A percentile compares a stretch with the other conserved stretches of the same genome.
Evolutionary conservation across 2,329 filamentous ascomycete genomes (phyloP).

Genomic region (Phyllosticta citriasiana): DNA sequence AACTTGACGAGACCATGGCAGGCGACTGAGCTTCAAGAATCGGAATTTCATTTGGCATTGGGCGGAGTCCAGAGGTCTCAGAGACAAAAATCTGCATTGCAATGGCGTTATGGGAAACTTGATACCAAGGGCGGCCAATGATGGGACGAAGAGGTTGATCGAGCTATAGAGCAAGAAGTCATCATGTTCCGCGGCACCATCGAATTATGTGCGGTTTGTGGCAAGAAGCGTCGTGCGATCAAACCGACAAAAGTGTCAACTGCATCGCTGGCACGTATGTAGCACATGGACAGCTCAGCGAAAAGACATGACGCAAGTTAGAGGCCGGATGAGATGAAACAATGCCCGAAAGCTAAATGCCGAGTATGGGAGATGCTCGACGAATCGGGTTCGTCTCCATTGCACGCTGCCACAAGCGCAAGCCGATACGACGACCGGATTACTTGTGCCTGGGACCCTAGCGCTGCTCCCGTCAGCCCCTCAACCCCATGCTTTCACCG

Average conservation of each 20-base stretch:
- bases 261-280: neutral
- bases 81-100: slow-evolving; percentile 1
- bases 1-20: slow-evolving; percentile 41
- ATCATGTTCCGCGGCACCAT: neutral
- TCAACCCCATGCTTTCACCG: neutral
- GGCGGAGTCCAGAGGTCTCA: neutral
- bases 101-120: slow-evolving; percentile 4
- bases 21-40: neutral
- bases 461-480: neutral
- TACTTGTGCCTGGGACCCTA: neutral
- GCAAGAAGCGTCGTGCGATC: neutral
- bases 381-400: neutral
- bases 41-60: neutral
- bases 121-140: neutral
- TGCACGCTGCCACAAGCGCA: neutral
- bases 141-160: neutral
- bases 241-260: neutral
- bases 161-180: neutral
- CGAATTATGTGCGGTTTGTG: neutral
- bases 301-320: neutral
- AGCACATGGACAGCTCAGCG: neutral
- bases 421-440: neutral
- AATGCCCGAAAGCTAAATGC: neutral
- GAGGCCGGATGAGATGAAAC: neutral
- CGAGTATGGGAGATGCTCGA: neutral